Conservation (phyloP, 1,284 basidiomycete species). For the Cutaneotrichosporon cutaneum region DNA sequence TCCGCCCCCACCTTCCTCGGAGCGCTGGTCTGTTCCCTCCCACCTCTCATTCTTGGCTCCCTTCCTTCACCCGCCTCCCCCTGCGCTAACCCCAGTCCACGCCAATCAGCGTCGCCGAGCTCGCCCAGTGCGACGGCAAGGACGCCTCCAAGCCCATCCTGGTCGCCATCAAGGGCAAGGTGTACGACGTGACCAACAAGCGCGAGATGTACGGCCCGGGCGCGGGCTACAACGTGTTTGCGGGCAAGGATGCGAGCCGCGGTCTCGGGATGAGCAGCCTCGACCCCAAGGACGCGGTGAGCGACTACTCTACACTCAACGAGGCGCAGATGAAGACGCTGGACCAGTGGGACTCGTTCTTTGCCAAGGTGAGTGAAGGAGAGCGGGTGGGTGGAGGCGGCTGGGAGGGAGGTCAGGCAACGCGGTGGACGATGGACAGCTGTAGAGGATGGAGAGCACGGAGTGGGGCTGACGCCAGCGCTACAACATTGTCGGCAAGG, state of each 20-base stretch:
- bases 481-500: slow-evolving; percentile 76
- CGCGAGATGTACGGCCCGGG: slow-evolving; percentile 54
- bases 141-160: slow-evolving; percentile 50
- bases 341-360: slow-evolving; percentile 86
- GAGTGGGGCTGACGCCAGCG: slow-evolving; percentile 55
- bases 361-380: slow-evolving; percentile 57
- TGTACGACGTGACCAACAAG: slow-evolving; percentile 52
- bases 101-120: slow-evolving; percentile 44
- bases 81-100: slow-evolving; percentile 33
- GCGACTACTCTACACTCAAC: slow-evolving; percentile 78
- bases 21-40: too few relatives aligned
- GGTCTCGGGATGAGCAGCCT: slow-evolving; percentile 77
- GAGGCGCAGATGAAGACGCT: slow-evolving; percentile 78
- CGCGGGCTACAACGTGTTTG: slow-evolving; percentile 56
- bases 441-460: too few relatives aligned
- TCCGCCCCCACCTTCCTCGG: too few relatives aligned
- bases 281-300: slow-evolving; percentile 79
- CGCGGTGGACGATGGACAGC: too few relatives aligned
- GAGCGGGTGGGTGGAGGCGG: background rate
- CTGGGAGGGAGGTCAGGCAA: background rate
- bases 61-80: background rate
- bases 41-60: too few relatives aligned
- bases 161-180: slow-evolving; percentile 55
- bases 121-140: slow-evolving; percentile 46
- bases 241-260: slow-evolving; percentile 85